Evolutionary conservation across 1,284 basidiomycete genomes (phyloP), one percentile per base, ranked within the genome.

Genomic region (Boletus coffeatus): DNA sequence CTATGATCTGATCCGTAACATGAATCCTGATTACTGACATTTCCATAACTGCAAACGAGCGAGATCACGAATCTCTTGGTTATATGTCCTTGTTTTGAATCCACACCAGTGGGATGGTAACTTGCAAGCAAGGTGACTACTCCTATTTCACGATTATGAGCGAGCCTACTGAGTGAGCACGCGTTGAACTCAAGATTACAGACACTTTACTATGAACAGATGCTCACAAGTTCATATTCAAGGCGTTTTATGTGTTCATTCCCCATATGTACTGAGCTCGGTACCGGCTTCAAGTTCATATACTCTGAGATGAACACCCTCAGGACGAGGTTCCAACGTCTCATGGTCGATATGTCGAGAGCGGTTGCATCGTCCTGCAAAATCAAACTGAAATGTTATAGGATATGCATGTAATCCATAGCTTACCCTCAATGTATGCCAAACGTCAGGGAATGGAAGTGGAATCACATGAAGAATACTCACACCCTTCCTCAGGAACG

Each of bases 221-320:
- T 39, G 65, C 73, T 71, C 57, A 74, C 73, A 61, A 74, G 71
- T 65, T 74, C 73, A 52, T 14, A 60, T 21, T 71, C 62, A 10
- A 64, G 61, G 46, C 64, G 75, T 18, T 59, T 65, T 18, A 64
- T 53, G 46, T 56, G 57, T 43, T 65, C 63, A 32, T 64, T 60
- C 56, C 52, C 62, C 41, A 53, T 62, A 32, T 57, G 61, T 29
- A 55, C 21, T 4, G 57, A 32, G 16, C 52, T 41, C n/a, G 21
- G 13, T 41, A 76, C 73, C 1, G 88, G 84, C 67, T 75, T 78
- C 55, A 99, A 78, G 39, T 89, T 85, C 11, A 99, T 82, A 74
- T 99, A 99, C 77, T 98, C 96, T 1, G 91, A 83, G 67, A 94
- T 83, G 70, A 97, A 95, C 0, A 97, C 84, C 34, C 96, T 84